A percentile compares a stretch with the other conserved stretches of the same genome.
phyloP scores from a whole-genome alignment of 192 early-diverging fungal genomes.

The Backusella mclennaniae region DNA sequence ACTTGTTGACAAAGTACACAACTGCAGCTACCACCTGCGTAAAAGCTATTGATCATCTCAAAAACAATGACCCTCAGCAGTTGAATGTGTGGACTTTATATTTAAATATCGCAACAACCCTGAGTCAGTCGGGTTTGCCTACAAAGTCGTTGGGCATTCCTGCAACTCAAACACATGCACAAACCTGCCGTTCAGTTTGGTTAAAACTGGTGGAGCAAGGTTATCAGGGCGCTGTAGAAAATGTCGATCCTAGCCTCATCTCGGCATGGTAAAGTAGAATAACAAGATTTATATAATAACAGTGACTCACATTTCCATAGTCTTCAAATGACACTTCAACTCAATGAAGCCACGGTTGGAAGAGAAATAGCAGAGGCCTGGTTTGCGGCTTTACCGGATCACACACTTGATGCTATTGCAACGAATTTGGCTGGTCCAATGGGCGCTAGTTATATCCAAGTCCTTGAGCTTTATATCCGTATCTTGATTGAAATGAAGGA shows the following conservation, averaged over 20 bases:
- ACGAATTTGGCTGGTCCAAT: background rate
- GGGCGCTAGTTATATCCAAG: constrained; percentile 17
- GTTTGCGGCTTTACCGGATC: constrained; percentile 30
- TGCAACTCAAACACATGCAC: background rate
- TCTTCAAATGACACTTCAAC: constrained; percentile 20
- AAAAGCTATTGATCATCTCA: constrained; percentile 18
- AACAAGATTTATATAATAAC: no score
- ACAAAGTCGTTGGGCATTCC: constrained; percentile 1
- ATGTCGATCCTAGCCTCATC: constrained; percentile 18
- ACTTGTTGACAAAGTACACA: constrained; percentile 29
- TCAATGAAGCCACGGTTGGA: constrained; percentile 16
- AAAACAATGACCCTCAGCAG: background rate
- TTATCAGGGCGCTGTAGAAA: background rate
- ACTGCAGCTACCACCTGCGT: constrained; percentile 22
- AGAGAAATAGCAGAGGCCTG: constrained; percentile 37
- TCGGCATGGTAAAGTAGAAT: constrained; percentile 19
- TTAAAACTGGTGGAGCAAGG: background rate
- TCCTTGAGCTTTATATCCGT: constrained; percentile 27
- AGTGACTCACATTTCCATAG: background rate
- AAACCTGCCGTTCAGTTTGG: background rate
- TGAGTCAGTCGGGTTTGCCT: background rate
- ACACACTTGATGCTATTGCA: constrained; percentile 9
- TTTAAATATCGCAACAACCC: constrained; percentile 7
- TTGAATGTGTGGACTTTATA: constrained; percentile 26
- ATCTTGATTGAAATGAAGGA: constrained; percentile 24